These are phyloP conservation scores for Pichia heedii DNA, from an alignment of 805 yeast genomes.

Conservation along the genomic window DNA sequence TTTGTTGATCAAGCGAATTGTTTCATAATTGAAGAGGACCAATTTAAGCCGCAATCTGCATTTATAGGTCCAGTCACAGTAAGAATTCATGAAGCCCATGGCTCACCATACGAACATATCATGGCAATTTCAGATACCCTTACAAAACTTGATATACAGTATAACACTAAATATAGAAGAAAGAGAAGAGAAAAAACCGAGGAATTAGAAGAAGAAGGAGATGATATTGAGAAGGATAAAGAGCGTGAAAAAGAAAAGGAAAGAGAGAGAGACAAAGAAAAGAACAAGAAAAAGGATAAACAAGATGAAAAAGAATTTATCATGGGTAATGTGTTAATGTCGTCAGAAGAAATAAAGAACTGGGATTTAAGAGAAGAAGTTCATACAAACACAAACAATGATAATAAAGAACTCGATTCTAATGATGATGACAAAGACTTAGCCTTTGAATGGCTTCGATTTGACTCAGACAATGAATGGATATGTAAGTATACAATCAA, in stretches of 20 bases:
- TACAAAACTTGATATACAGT: conserved; percentile 86
- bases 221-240: conserved; percentile 8
- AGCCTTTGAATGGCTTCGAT: conserved; percentile 95
- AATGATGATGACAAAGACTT: conserved; percentile 46
- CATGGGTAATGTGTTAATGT: conserved; percentile 69
- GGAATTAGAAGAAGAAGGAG: conserved; percentile 26
- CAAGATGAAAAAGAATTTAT: conserved; percentile 18
- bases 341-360: conserved; percentile 47
- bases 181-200: conserved; percentile 57
- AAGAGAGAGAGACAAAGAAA: too few relatives aligned
- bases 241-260: conserved; percentile 17
- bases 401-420: conserved; percentile 29
- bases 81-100: conserved; percentile 95
- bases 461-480: conserved; percentile 99
- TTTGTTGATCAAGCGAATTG: conserved; percentile 39
- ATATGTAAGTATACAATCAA: conserved; percentile 70
- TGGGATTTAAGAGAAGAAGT: conserved; percentile 56
- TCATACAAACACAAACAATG: conserved; percentile 37
- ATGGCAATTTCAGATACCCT: conserved; percentile 80
- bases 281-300: conserved; percentile 14
- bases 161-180: conserved; percentile 87
- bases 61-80: conserved; percentile 95
- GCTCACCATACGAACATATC: conserved; percentile 96
- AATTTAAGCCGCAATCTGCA: conserved; percentile 36
- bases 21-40: conserved; percentile 34